phyloP scores from a whole-genome alignment of 805 yeast genomes.

The Tetrapisispora iriomotensis region DNA sequence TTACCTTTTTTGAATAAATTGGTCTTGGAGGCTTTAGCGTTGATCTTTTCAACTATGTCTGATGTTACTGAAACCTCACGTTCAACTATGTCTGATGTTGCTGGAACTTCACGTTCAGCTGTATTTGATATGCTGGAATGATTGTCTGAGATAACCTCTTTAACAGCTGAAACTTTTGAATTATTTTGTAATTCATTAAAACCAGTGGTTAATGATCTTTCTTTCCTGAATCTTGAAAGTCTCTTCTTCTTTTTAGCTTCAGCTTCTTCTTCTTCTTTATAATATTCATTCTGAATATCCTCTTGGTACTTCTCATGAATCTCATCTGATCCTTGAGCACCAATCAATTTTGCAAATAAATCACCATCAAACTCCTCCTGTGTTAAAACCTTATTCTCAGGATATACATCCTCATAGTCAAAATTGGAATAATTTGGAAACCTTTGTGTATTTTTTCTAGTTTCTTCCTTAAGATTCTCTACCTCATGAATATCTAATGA shows the following conservation, averaged over 20 bases:
- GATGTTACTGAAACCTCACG: background rate
- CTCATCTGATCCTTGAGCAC: slow-evolving; percentile 25
- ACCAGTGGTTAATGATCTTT: background rate
- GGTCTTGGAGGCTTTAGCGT: too few species aligned
- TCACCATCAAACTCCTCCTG: slow-evolving; percentile 25
- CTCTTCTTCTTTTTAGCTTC: slow-evolving; percentile 11
- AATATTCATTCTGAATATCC: slow-evolving; percentile 5
- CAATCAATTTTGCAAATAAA: slow-evolving; percentile 24
- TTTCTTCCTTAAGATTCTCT: slow-evolving; percentile 26
- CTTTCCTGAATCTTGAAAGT: slow-evolving; percentile 23
- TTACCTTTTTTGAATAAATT: slow-evolving; percentile 4
- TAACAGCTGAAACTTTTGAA: background rate
- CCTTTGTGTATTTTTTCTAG: slow-evolving; percentile 22
- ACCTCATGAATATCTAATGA: slow-evolving; percentile 27
- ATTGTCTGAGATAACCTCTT: background rate
- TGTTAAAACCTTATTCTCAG: slow-evolving; percentile 3
- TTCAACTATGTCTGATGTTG: slow-evolving; percentile 3
- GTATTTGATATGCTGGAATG: slow-evolving; percentile 4
- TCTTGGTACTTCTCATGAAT: slow-evolving; percentile 21
- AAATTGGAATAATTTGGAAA: slow-evolving; percentile 6
- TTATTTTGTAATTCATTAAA: too few species aligned
- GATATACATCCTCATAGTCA: slow-evolving; percentile 4
- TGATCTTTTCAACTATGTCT: slow-evolving; percentile 8
- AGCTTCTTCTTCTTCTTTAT: slow-evolving; percentile 2
- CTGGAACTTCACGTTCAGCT: slow-evolving; percentile 5